A percentile compares a stretch with the other conserved stretches of the same genome.
phyloP scores from a whole-genome alignment of 495 filamentous ascomycete species.

The Aspergillus cavernicola region DNA sequence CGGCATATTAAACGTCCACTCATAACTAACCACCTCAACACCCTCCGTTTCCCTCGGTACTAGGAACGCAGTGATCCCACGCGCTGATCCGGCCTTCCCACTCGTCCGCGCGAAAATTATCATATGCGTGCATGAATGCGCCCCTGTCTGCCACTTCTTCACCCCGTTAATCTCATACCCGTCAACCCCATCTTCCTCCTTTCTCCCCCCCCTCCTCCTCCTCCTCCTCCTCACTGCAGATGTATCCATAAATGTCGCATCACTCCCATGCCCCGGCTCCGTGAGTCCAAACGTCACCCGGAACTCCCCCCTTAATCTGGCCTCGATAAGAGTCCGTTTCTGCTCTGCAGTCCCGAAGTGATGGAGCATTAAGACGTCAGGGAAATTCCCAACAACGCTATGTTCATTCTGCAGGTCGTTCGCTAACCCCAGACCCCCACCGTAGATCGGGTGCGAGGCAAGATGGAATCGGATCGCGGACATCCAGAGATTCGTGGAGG shows the following conservation, averaged over 20 bases:
- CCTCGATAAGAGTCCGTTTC: constrained; percentile 45
- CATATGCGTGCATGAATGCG: constrained; percentile 55
- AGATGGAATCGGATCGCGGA: constrained; percentile 56
- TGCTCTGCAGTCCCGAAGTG: constrained; percentile 51
- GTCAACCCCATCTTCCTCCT: constrained; percentile 14
- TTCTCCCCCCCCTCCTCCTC: no score
- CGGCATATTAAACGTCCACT: constrained; percentile 63
- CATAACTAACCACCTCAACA: constrained; percentile 47
- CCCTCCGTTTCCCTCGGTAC: constrained; percentile 45
- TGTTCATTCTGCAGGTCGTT: constrained; percentile 63
- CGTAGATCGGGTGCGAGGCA: constrained; percentile 40
- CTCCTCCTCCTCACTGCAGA: constrained; percentile 27
- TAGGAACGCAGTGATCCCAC: constrained; percentile 56
- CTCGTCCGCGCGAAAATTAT: constrained; percentile 55
- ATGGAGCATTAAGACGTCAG: constrained; percentile 53
- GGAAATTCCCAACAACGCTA: constrained; percentile 56
- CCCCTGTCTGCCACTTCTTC: constrained; percentile 62
- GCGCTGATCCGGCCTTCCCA: constrained; percentile 40
- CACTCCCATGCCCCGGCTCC: constrained; percentile 57
- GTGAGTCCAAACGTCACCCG: constrained; percentile 56
- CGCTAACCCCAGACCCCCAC: constrained; percentile 50
- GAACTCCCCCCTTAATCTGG: constrained; percentile 45
- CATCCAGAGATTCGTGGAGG: constrained; percentile 55
- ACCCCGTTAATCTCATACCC: constrained; percentile 51
- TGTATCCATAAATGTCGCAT: constrained; percentile 56